These are phyloP conservation scores for Phaeodactylum tricornutum DNA, from an alignment of 108 stramenopile genomes.

Conservation along the genomic window DNA sequence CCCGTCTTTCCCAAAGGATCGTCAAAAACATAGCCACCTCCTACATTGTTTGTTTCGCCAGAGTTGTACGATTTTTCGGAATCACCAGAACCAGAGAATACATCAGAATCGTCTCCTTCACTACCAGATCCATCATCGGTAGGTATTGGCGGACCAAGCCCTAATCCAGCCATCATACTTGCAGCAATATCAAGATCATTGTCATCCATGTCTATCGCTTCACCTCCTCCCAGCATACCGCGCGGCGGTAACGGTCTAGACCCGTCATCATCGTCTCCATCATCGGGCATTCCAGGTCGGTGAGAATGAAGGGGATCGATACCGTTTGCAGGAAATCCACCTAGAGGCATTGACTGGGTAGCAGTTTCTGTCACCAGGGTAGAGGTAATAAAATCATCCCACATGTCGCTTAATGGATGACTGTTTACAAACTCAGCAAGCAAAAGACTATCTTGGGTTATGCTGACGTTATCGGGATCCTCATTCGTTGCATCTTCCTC, in stretches of 20 bases:
- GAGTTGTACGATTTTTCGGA: slow-evolving; percentile 17
- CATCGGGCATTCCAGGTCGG: slow-evolving; percentile 42
- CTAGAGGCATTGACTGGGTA: slow-evolving; percentile 78
- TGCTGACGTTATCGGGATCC: neutral
- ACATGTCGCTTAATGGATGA: slow-evolving; percentile 44
- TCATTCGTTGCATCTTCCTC: neutral
- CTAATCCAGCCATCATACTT: slow-evolving; percentile 76
- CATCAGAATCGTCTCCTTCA: no score
- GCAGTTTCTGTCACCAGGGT: slow-evolving; percentile 67
- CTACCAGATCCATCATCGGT: slow-evolving; percentile 17
- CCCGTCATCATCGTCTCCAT: slow-evolving; percentile 37
- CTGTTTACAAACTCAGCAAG: slow-evolving; percentile 24
- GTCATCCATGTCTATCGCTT: slow-evolving; percentile 78
- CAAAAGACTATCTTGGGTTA: slow-evolving; percentile 6
- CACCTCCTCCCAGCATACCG: slow-evolving; percentile 38
- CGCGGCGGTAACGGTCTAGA: slow-evolving; percentile 30
- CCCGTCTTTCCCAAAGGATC: slow-evolving; percentile 50
- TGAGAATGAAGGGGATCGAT: slow-evolving; percentile 34
- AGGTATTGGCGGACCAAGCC: slow-evolving; percentile 19
- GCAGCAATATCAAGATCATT: slow-evolving; percentile 86
- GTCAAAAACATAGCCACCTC: slow-evolving; percentile 48
- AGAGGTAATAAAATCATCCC: slow-evolving; percentile 64
- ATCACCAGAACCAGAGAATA: slow-evolving; percentile 21
- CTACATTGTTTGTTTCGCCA: slow-evolving; percentile 17
- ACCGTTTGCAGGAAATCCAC: slow-evolving; percentile 32